Percentiles rank a stretch among this genome's conserved stretches.
Evolutionary conservation across 352 stramenopile species (phyloP).

Genomic region (Phytopythium delawarense): DNA sequence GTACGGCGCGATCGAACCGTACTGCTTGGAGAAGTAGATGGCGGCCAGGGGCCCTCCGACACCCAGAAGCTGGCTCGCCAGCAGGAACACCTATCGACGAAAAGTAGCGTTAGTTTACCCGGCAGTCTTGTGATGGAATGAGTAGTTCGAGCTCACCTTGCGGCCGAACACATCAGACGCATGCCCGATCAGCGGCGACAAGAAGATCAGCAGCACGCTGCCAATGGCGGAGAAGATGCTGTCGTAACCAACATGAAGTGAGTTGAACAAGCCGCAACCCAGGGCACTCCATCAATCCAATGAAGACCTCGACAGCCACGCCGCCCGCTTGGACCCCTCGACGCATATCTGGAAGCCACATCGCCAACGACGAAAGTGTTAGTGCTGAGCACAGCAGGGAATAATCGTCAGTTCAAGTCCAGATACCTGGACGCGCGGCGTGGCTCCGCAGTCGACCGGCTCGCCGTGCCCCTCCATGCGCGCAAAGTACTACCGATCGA

Average conservation of each 20-base stretch:
- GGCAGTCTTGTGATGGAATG: neutral
- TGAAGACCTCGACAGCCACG: conserved; percentile 65
- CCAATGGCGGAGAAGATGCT: conserved; percentile 62
- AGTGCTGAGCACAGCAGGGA: neutral
- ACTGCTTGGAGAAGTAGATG: conserved; percentile 55
- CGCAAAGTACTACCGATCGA: conserved; percentile 64
- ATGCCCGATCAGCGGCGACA: conserved; percentile 67
- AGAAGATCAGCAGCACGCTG: conserved; percentile 52
- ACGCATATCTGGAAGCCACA: conserved; percentile 34
- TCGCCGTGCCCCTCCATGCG: conserved; percentile 33
- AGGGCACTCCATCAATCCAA: neutral
- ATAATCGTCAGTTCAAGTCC: neutral
- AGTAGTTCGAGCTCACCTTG: conserved; percentile 38
- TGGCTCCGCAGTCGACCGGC: conserved; percentile 51
- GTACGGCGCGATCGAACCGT: conserved; percentile 59
- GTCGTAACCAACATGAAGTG: neutral
- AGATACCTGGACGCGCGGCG: conserved; percentile 33
- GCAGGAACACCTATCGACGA: conserved; percentile 51
- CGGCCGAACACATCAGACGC: conserved; percentile 70
- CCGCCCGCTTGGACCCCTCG: conserved; percentile 56
- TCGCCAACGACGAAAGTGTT: too few species aligned
- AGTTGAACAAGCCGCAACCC: neutral
- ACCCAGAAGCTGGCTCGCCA: conserved; percentile 54
- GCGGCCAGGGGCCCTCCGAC: conserved; percentile 58
- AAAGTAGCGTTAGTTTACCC: neutral